Percentiles rank a stretch among this genome's conserved stretches.
These are phyloP conservation scores for Diaporthe sp. DNA, from an alignment of 2,329 filamentous ascomycete species.

Conservation along the genomic window DNA sequence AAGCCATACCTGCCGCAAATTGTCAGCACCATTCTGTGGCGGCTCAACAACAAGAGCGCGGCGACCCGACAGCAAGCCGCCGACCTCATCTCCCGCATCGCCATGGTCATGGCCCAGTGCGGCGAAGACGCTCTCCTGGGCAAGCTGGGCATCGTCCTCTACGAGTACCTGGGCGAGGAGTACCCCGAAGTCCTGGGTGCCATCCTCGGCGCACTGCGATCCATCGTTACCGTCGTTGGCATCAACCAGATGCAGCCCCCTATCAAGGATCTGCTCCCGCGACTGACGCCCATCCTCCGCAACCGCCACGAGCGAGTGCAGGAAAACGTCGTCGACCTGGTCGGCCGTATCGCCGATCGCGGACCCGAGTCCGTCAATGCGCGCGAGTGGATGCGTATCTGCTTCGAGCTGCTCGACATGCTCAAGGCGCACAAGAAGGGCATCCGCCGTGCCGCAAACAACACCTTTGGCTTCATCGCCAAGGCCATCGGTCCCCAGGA, in stretches of 20 bases:
- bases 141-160: slow-evolving; percentile 93
- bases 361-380: slow-evolving; percentile 97
- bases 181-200: slow-evolving; percentile 98
- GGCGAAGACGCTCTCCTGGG: slow-evolving; percentile 96
- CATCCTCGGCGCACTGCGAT: slow-evolving; percentile 93
- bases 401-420: slow-evolving; percentile 99
- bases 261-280: slow-evolving; percentile 94
- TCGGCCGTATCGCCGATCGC: slow-evolving; percentile 96
- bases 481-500: slow-evolving; percentile 99
- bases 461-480: slow-evolving; percentile 99
- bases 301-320: slow-evolving; percentile 99
- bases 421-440: slow-evolving; percentile 99
- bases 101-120: slow-evolving; percentile 99
- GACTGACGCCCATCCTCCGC: slow-evolving; percentile 96
- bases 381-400: slow-evolving; percentile 99
- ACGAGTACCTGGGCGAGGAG: slow-evolving; percentile 98
- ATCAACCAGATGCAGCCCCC: slow-evolving; percentile 99
- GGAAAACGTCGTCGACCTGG: slow-evolving; percentile 98
- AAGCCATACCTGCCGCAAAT: slow-evolving; percentile 98
- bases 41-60: slow-evolving; percentile 97
- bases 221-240: slow-evolving; percentile 97
- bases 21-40: slow-evolving; percentile 95
- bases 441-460: slow-evolving; percentile 97
- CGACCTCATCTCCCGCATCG: slow-evolving; percentile 95
- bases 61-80: slow-evolving; percentile 97